Evolutionary conservation across 208 protist species (phyloP), one percentile per base, ranked within the genome.

Genomic region (Leishmania tropica): DNA sequence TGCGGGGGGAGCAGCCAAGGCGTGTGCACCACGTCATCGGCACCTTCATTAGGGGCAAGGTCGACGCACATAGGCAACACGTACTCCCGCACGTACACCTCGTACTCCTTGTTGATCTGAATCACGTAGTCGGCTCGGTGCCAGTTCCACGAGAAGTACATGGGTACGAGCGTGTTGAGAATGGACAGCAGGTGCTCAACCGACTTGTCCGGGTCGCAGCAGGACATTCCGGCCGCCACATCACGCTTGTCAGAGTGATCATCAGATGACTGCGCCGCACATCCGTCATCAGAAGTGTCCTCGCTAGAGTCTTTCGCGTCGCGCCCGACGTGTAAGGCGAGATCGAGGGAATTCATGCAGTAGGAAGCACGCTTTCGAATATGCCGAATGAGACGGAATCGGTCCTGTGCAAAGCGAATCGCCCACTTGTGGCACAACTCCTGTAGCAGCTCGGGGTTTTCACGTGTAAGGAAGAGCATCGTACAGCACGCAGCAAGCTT

Each of bases 61-160:
- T 76, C 72, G 3, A 87, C 85, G 79, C 94, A 97, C 17, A 96
- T 78, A 47, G 94, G 94, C 74, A 97, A 54, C 8, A 97, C 68
- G 42, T 89, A 93, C 75, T 96, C 85, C 11, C 88, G 85, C 17
- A 97, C 86, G 74, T 90, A 94, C 37, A 78, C 81, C 71, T 94
- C 92, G 78, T 93, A 96, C 78, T 97, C 92, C 79, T 89, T 92
- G 81, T 97, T 97, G 74, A 95, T 94, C 73, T 94, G 91, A 74
- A 97, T 94, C 24, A 97, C 87, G 74, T 96, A 92, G 53, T 95
- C 90, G 21, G 87, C 93, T 24, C 84, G 84, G 76, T 95, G 85
- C 94, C 94, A 97, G 85, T 97, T 97, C 85, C 89, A 97, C 45
- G 92, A 96, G 77, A 97, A 97, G 81, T 97, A 97, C 78, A 92